A percentile compares a stretch with the other conserved stretches of the same genome.
These are phyloP conservation scores for Linnemannia exigua DNA, from an alignment of 192 early-diverging fungal genomes.

Conservation along the genomic window DNA sequence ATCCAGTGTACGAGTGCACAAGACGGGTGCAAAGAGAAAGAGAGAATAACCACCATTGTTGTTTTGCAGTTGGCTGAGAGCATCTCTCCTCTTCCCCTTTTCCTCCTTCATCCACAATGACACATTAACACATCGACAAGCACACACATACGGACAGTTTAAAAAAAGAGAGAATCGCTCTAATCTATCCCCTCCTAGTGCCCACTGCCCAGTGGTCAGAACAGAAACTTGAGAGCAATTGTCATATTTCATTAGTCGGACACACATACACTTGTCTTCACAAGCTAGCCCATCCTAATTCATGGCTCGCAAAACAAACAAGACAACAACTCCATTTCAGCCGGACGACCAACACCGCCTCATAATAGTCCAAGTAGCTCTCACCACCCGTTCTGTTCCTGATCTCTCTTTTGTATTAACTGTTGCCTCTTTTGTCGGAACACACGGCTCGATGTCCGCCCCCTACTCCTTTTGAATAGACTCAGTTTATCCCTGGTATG, in stretches of 20 bases:
- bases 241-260: not conserved
- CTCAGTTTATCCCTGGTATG: not conserved
- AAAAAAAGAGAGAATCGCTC: not conserved
- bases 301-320: too few species aligned
- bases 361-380: not conserved
- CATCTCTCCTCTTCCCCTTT: not conserved
- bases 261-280: not conserved
- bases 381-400: not conserved
- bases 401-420: too few species aligned
- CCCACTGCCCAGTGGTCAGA: not conserved
- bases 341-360: not conserved
- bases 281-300: not conserved
- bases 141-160: not conserved
- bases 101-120: not conserved
- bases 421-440: too few species aligned
- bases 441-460: too few species aligned
- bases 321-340: not conserved
- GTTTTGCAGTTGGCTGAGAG: not conserved
- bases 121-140: not conserved
- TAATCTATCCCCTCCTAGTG: not conserved
- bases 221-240: slow-evolving; percentile 6
- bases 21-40: not conserved
- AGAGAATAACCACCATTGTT: not conserved
- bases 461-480: not conserved
- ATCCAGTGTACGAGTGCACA: not conserved